Conservation (phyloP, 1,284 basidiomycete genomes). For the Leucoagaricus sp. region DNA sequence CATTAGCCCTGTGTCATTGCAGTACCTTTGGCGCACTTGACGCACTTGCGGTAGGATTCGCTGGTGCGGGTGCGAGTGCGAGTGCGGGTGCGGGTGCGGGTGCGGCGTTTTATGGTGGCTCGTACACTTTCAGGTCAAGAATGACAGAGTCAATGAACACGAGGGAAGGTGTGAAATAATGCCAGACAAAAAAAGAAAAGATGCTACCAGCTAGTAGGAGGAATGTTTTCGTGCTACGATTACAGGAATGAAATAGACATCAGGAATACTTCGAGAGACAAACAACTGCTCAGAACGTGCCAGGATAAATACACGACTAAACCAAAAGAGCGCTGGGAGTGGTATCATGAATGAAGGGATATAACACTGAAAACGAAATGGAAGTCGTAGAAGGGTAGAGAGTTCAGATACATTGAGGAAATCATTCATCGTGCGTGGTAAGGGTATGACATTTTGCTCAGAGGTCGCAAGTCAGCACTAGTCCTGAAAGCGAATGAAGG, state of each 20-base stretch:
- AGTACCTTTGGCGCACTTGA: too few species aligned
- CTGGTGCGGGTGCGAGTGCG: too few species aligned
- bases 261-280: not conserved
- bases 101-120: too few species aligned
- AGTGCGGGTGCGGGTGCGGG: too few species aligned
- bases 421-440: slow-evolving; percentile 9
- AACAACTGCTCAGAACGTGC: not conserved
- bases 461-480: not conserved
- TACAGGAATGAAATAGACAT: not conserved
- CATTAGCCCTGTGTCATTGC: too few species aligned
- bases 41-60: too few species aligned
- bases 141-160: too few species aligned
- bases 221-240: not conserved
- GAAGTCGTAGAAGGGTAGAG: not conserved
- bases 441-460: slow-evolving; percentile 2
- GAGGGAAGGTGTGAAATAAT: too few species aligned
- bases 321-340: not conserved
- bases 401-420: not conserved
- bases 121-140: too few species aligned
- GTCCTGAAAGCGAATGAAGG: not conserved
- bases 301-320: not conserved
- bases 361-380: too few species aligned
- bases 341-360: not conserved
- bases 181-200: too few species aligned
- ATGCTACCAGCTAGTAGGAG: not conserved